Evolutionary conservation across 768 basidiomycete genomes (phyloP).

Genomic region (Lentinula boryana): DNA sequence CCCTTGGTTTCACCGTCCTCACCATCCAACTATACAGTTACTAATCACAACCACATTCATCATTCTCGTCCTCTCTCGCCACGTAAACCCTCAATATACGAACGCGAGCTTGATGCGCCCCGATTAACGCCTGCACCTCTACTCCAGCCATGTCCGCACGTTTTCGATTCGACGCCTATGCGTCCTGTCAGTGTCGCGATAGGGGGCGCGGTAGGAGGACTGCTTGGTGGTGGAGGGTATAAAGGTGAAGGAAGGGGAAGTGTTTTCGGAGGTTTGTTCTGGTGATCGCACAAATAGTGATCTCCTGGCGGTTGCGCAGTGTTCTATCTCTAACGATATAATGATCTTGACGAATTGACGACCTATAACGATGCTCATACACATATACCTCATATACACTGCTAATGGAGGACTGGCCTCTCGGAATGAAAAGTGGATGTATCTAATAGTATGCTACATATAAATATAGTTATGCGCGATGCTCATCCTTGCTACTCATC

Average conservation of each 20-base stretch:
- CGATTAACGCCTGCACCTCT: slow-evolving; percentile 41
- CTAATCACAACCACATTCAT: not conserved
- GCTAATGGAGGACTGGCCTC: too few species aligned
- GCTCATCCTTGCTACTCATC: too few species aligned
- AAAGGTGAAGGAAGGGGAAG: slow-evolving; percentile 25
- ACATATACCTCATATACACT: too few species aligned
- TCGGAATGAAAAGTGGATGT: too few species aligned
- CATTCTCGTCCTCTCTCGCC: slow-evolving; percentile 24
- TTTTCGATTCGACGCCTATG: slow-evolving; percentile 61
- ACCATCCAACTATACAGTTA: not conserved
- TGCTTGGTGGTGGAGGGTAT: slow-evolving; percentile 34
- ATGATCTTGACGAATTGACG: not conserved
- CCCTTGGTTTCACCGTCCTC: not conserved
- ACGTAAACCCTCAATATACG: slow-evolving; percentile 67
- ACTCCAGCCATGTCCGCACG: slow-evolving; percentile 74
- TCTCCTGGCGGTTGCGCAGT: too few species aligned
- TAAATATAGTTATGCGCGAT: too few species aligned
- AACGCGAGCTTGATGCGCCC: slow-evolving; percentile 62
- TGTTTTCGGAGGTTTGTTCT: slow-evolving; percentile 40
- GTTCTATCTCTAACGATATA: not conserved
- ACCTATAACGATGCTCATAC: not conserved
- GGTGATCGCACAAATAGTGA: slow-evolving; percentile 16
- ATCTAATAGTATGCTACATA: too few species aligned
- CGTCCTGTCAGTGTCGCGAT: slow-evolving; percentile 51
- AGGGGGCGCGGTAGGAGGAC: slow-evolving; percentile 26